Percentiles rank a stretch among this genome's conserved stretches.
Conservation (phyloP, 2,329 filamentous ascomycete species). For the Xylariales sp. region DNA sequence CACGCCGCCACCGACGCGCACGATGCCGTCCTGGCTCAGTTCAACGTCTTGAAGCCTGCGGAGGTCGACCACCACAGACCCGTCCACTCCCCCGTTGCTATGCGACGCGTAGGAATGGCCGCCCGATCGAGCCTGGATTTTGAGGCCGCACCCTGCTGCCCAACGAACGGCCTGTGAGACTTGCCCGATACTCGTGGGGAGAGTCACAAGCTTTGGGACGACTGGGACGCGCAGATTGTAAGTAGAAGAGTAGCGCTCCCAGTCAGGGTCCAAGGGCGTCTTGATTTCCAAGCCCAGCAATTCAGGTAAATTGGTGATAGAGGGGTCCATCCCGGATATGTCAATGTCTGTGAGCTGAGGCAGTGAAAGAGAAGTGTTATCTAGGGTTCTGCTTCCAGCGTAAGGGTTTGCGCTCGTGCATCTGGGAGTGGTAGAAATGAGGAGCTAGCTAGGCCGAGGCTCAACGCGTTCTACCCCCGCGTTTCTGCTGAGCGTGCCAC, state of each 20-base stretch:
- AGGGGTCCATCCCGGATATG: constrained; percentile 6
- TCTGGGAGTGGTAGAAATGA: not conserved
- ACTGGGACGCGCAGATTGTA: constrained; percentile 45
- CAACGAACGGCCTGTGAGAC: constrained; percentile 56
- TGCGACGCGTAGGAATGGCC: constrained; percentile 63
- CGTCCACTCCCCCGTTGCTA: constrained; percentile 53
- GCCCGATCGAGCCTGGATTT: constrained; percentile 61
- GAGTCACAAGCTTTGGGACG: constrained; percentile 40
- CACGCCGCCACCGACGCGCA: constrained; percentile 55
- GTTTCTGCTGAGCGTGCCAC: not conserved
- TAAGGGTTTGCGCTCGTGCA: not conserved
- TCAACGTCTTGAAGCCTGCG: constrained; percentile 46
- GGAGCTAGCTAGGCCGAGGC: not conserved
- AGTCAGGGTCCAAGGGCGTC: constrained; percentile 34
- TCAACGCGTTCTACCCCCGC: not conserved
- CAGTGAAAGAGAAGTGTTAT: not conserved
- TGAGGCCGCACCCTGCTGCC: constrained; percentile 52
- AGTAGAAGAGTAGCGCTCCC: constrained; percentile 39
- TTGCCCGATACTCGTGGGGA: constrained; percentile 47
- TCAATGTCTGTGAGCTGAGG: too few relatives aligned
- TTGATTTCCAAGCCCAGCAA: constrained; percentile 24
- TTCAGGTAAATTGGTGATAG: constrained; percentile 12
- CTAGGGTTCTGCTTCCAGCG: not conserved
- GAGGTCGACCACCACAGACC: constrained; percentile 52
- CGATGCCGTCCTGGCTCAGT: constrained; percentile 42